Evolutionary conservation across 257 asterid species (phyloP), one percentile per base, ranked within the genome.

Genomic region (Jacaranda mimosifolia): DNA sequence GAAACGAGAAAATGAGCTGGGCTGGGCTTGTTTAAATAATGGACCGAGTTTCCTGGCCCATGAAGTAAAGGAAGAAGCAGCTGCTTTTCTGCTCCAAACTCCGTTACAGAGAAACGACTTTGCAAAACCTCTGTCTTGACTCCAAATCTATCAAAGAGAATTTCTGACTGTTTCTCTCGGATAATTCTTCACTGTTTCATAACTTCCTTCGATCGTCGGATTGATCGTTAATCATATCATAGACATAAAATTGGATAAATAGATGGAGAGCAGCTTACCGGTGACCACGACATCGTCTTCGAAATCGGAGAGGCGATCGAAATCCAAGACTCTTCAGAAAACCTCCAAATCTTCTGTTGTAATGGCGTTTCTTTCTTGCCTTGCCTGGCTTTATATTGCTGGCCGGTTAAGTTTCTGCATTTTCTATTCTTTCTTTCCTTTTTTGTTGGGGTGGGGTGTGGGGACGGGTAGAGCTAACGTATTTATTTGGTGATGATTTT

Each of bases 301-400:
- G 51, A 92, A 92, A 85, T 87, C 88, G 53, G 97, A 91, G 21
- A 84, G 91, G 85, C 92, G 98, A 83, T 91, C 91, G 63, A 94
- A 94, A 80, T 85, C 92, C 3, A 91, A 91, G 86, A 73, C 80
- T 49, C 14, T 17, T 49, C 93, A 88, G 70, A 75, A n/a, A 57
- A 77, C 97, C 51, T 89, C 97, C 0, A 90, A 82, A 75, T 84
- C 96, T 71, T 90, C 97, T 68, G 67, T 92, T 6, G 15, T 92
- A 0, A 39, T 94, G 89, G 89, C 85, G 19, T 89, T 94, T 73
- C 80, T 92, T 46, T 89, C 97, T 45, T 92, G 97, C 89, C 72
- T 94, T 75, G 97, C 97, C 63, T 94, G 98, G 93, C 94, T 92
- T 67, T 94, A 94, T 81, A 84, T 94, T 19, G 97, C 97, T 39